Evolutionary conservation across 192 early-diverging fungal genomes (phyloP).

Genomic region (Geranomyces variabilis): DNA sequence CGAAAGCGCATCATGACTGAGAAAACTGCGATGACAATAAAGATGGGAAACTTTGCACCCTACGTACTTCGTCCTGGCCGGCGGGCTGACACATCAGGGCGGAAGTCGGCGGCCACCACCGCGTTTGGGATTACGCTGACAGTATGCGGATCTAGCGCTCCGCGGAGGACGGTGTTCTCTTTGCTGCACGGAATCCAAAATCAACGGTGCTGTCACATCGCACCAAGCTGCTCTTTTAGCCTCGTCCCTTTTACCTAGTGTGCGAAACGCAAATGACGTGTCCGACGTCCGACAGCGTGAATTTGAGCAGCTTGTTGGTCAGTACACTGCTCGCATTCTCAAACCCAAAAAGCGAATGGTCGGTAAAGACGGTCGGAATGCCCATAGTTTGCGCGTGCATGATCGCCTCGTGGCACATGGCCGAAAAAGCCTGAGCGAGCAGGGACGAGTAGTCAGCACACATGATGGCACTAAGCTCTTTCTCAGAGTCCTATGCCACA

Average conservation of each 20-base stretch:
- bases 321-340: slow-evolving; percentile 89
- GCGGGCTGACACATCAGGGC: slow-evolving; percentile 74
- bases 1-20: too few species aligned
- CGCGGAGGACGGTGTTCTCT: slow-evolving; percentile 97
- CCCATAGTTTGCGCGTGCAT: slow-evolving; percentile 96
- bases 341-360: slow-evolving; percentile 97
- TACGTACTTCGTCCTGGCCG: slow-evolving; percentile 75
- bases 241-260: slow-evolving; percentile 65
- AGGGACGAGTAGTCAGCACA: not conserved
- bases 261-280: slow-evolving; percentile 98
- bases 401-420: slow-evolving; percentile 93
- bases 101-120: slow-evolving; percentile 89
- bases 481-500: not conserved
- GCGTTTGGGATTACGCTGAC: slow-evolving; percentile 98
- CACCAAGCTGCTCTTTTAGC: too few species aligned
- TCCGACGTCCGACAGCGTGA: slow-evolving; percentile 93
- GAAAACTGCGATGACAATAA: too few species aligned
- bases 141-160: slow-evolving; percentile 81
- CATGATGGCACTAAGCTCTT: not conserved
- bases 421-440: slow-evolving; percentile 73
- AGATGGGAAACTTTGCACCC: too few species aligned
- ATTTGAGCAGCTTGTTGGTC: slow-evolving; percentile 97
- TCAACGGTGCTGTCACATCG: too few species aligned
- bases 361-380: slow-evolving; percentile 90
- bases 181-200: slow-evolving; percentile 62